phyloP scores from a whole-genome alignment of 441 rosid species.

The Gossypium schwendimanii region DNA sequence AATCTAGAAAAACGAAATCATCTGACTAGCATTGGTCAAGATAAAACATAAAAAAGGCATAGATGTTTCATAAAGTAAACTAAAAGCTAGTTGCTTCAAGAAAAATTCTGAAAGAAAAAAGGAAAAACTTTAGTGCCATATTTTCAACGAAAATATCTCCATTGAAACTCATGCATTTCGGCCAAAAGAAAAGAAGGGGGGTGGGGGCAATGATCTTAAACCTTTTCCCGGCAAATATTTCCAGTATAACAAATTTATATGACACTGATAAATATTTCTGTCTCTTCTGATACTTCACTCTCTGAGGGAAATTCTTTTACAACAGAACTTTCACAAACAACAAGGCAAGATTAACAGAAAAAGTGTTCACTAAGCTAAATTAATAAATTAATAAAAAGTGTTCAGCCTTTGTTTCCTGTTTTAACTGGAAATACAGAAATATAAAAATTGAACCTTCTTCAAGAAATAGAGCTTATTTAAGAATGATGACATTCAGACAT shows the following conservation, averaged over 20 bases:
- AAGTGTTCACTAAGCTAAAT: not conserved
- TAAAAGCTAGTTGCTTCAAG: not conserved
- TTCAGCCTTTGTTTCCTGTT: not conserved
- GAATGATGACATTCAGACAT: not conserved
- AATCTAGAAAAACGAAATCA: not conserved
- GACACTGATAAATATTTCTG: not conserved
- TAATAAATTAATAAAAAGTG: not conserved
- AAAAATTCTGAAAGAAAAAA: not conserved
- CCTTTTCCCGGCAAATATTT: not conserved
- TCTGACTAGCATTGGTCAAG: not conserved
- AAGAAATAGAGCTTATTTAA: not conserved
- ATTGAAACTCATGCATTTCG: not conserved
- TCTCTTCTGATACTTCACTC: too few species aligned
- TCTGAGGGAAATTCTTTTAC: not conserved
- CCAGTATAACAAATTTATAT: not conserved
- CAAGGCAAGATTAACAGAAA: not conserved
- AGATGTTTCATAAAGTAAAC: not conserved
- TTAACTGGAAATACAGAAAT: not conserved
- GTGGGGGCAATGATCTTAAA: not conserved
- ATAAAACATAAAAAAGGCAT: not conserved
- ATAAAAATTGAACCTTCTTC: not conserved
- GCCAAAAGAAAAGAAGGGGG: not conserved
- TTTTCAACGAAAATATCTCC: not conserved
- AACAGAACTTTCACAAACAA: not conserved
- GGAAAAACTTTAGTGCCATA: not conserved